Evolutionary conservation across 257 asterid genomes (phyloP).

Genomic region (Scutellaria minor): DNA sequence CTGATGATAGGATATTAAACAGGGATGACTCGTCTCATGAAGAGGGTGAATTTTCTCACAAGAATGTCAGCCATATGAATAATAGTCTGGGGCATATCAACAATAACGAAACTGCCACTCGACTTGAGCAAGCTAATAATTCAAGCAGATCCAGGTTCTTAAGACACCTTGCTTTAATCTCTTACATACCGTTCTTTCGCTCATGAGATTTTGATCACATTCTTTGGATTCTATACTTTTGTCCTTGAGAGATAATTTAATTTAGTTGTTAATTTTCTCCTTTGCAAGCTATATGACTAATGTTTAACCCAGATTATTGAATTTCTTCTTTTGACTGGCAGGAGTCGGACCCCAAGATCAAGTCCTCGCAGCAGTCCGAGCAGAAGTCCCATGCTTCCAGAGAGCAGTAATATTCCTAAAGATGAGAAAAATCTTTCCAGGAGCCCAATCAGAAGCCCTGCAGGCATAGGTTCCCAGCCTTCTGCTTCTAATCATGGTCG

Average conservation of each 20-base stretch:
- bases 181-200: constrained; percentile 22
- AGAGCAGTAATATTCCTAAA: constrained; percentile 38
- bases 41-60: constrained; percentile 64
- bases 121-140: constrained; percentile 38
- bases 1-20: constrained; percentile 36
- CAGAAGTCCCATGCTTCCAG: constrained; percentile 48
- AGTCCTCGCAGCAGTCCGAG: constrained; percentile 37
- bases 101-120: constrained; percentile 40
- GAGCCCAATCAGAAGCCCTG: constrained; percentile 54
- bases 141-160: constrained; percentile 69
- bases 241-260: constrained; percentile 19
- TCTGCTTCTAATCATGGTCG: constrained; percentile 51
- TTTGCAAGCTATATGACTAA: constrained; percentile 1
- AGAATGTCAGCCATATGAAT: constrained; percentile 47
- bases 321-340: constrained; percentile 37
- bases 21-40: constrained; percentile 52
- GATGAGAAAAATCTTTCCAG: constrained; percentile 45
- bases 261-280: constrained; percentile 23
- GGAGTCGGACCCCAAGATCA: constrained; percentile 51
- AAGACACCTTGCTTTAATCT: constrained; percentile 13
- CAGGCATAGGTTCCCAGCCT: constrained; percentile 42
- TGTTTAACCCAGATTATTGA: constrained; percentile 9
- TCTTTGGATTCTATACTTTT: constrained; percentile 11
- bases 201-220: not conserved
- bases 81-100: constrained; percentile 50